Conservation (phyloP, 1,284 basidiomycete genomes). For the Takashimella koratensis region DNA sequence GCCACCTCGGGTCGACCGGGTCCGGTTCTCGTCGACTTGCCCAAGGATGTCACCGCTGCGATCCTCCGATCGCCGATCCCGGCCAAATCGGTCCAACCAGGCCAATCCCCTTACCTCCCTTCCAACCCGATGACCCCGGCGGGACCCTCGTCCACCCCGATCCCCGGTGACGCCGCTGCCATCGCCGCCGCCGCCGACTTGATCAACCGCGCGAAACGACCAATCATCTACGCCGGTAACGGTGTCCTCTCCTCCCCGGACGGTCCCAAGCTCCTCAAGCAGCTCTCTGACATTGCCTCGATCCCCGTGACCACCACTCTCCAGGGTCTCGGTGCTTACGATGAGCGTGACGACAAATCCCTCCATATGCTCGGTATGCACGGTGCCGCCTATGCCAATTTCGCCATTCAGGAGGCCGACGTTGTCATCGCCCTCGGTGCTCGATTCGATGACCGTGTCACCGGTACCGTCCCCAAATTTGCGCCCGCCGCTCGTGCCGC, state of each 20-base stretch:
- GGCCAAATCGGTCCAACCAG: constrained; percentile 82
- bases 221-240: constrained; percentile 90
- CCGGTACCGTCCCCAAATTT: constrained; percentile 84
- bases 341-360: constrained; percentile 81
- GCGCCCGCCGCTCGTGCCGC: constrained; percentile 87
- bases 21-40: constrained; percentile 94
- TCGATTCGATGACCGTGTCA: constrained; percentile 97
- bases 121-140: constrained; percentile 59
- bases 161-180: constrained; percentile 62
- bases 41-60: constrained; percentile 94
- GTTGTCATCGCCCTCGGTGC: constrained; percentile 95
- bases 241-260: constrained; percentile 79
- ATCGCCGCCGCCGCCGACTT: constrained; percentile 81
- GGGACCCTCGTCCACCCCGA: constrained; percentile 57
- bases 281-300: constrained; percentile 78
- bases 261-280: constrained; percentile 77
- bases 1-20: constrained; percentile 94
- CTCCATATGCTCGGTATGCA: constrained; percentile 99
- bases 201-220: constrained; percentile 87
- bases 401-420: constrained; percentile 96
- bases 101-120: constrained; percentile 71
- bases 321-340: constrained; percentile 91
- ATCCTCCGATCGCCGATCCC: constrained; percentile 84
- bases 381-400: constrained; percentile 93
- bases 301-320: constrained; percentile 97